Percentiles rank a stretch among this genome's conserved stretches.
Evolutionary conservation across 305 asterid genomes (phyloP).

Genomic region (Monarda citriodora): DNA sequence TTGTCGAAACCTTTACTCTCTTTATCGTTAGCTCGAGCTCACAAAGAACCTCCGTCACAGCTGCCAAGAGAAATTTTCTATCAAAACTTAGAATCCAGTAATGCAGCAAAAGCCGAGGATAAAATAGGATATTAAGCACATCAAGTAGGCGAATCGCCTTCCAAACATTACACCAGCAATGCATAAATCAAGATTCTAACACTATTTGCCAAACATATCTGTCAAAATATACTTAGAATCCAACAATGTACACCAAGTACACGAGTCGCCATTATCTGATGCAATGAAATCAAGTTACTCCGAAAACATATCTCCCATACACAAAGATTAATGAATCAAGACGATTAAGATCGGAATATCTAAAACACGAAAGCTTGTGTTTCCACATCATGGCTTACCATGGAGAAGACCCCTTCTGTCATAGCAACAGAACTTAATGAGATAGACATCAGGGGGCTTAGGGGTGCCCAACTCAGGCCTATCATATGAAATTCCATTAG

Average conservation of each 20-base stretch:
- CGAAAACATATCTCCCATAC: constrained; percentile 50
- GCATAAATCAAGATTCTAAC: background rate
- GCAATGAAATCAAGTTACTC: background rate
- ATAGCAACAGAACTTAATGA: constrained; percentile 67
- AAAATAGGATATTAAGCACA: background rate
- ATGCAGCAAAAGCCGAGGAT: background rate
- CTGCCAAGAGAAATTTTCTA: constrained; percentile 33
- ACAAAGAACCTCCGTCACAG: constrained; percentile 59
- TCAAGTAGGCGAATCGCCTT: background rate
- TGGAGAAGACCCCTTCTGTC: constrained; percentile 81
- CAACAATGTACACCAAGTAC: background rate
- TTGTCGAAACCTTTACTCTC: constrained; percentile 84
- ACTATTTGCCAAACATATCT: constrained; percentile 35
- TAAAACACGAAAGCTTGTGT: background rate
- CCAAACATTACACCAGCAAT: background rate
- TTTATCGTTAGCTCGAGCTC: constrained; percentile 86
- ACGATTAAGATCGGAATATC: background rate
- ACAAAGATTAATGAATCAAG: background rate
- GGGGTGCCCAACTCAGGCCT: constrained; percentile 49
- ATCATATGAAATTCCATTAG: constrained; percentile 59
- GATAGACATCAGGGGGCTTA: constrained; percentile 77
- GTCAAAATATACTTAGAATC: constrained; percentile 18
- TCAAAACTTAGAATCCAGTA: background rate
- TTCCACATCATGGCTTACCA: constrained; percentile 31
- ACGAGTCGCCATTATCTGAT: background rate